Conservation (phyloP, 1,139 yeast species). For the Blastobotrys ciferrii region DNA sequence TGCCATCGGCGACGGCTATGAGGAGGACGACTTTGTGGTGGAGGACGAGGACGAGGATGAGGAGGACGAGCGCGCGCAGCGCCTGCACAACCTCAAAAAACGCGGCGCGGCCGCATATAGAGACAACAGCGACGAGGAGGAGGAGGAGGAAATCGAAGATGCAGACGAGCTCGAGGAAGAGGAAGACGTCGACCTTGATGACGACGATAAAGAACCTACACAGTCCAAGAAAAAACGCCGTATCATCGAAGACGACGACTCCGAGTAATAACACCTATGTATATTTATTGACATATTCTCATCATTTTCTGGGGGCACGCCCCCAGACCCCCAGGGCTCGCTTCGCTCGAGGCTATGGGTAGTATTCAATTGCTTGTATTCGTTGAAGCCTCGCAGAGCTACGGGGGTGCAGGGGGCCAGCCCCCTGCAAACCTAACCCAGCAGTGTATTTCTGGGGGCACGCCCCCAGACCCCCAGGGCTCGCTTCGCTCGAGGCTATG, state of each 20-base stretch:
- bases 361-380: no score
- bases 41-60: conserved; percentile 49
- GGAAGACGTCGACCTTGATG: conserved; percentile 19
- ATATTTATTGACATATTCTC: conserved; percentile 5
- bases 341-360: no score
- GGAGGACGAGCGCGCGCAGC: conserved; percentile 36
- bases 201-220: conserved; percentile 9
- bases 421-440: no score
- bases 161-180: conserved; percentile 33
- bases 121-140: conserved; percentile 32
- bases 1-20: conserved; percentile 48
- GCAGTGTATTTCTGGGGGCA: no score
- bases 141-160: conserved; percentile 30
- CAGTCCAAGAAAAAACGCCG: conserved; percentile 33
- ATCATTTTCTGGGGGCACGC: background rate
- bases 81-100: conserved; percentile 1
- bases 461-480: no score
- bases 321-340: no score
- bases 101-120: conserved; percentile 4
- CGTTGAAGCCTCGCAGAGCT: no score
- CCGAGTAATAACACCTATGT: conserved; percentile 34
- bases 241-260: conserved; percentile 56
- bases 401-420: no score
- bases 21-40: conserved; percentile 51
- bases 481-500: no score